A percentile compares a stretch with the other conserved stretches of the same genome.
Evolutionary conservation across 495 filamentous ascomycete genomes (phyloP).

Genomic region (Acidomyces sp.): DNA sequence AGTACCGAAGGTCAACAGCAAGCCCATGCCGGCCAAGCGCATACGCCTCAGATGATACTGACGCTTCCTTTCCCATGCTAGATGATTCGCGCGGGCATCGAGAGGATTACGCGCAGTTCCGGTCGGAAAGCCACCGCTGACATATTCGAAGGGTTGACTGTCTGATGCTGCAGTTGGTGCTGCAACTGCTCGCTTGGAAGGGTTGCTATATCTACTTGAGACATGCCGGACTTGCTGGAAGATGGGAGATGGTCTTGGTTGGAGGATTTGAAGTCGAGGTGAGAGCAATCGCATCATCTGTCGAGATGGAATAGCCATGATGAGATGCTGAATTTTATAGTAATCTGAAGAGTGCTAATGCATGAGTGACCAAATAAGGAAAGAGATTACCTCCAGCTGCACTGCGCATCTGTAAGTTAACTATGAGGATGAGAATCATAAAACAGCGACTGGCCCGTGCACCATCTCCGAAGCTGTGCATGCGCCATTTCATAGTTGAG

Average conservation of each 20-base stretch:
- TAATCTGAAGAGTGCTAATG: too few species aligned
- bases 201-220: constrained; percentile 17
- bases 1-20: constrained; percentile 10
- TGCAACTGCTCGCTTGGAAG: constrained; percentile 7
- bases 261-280: constrained; percentile 9
- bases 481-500: too few species aligned
- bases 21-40: constrained; percentile 17
- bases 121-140: background rate
- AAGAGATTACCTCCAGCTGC: too few species aligned
- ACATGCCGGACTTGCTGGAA: constrained; percentile 7
- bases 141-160: too few species aligned
- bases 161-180: constrained; percentile 1
- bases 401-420: too few species aligned
- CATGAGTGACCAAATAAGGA: too few species aligned
- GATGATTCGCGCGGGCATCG: background rate
- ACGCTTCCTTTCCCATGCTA: constrained; percentile 10
- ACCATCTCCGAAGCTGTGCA: too few species aligned
- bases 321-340: too few species aligned
- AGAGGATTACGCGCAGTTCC: background rate
- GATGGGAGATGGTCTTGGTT: constrained; percentile 2
- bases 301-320: constrained; percentile 10
- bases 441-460: too few species aligned
- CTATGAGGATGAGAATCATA: too few species aligned
- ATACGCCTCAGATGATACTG: constrained; percentile 16
- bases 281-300: constrained; percentile 18